phyloP scores from a whole-genome alignment of 805 yeast genomes.

The Lipomyces kockii region DNA sequence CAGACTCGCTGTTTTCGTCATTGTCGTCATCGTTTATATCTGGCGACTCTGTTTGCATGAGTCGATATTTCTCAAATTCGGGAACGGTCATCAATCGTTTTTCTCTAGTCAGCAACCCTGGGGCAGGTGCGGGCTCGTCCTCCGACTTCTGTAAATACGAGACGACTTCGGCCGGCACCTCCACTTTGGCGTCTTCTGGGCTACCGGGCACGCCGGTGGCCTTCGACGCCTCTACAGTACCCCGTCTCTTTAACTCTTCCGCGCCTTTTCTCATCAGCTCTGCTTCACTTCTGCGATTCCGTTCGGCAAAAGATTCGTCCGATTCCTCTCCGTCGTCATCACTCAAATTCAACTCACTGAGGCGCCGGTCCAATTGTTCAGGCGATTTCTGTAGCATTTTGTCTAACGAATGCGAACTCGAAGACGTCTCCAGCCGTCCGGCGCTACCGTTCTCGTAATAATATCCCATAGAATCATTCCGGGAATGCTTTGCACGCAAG shows the following conservation, averaged over 20 bases:
- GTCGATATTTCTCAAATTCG: slow-evolving; percentile 38
- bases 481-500: background rate
- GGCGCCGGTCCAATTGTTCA: background rate
- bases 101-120: slow-evolving; percentile 12
- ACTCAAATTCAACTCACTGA: background rate
- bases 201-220: background rate
- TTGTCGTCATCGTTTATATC: slow-evolving; percentile 25
- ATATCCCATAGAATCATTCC: background rate
- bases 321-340: slow-evolving; percentile 7
- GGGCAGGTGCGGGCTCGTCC: background rate
- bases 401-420: slow-evolving; percentile 3
- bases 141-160: slow-evolving; percentile 11
- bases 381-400: slow-evolving; percentile 11
- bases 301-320: slow-evolving; percentile 16
- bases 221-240: background rate
- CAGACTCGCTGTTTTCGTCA: slow-evolving; percentile 20
- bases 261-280: slow-evolving; percentile 26
- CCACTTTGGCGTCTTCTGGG: background rate
- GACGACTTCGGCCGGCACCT: slow-evolving; percentile 22
- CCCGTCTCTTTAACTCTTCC: slow-evolving; percentile 4
- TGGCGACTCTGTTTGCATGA: background rate
- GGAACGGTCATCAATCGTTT: slow-evolving; percentile 41
- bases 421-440: slow-evolving; percentile 4
- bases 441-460: slow-evolving; percentile 3
- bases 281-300: slow-evolving; percentile 14